Base-by-base conservation (phyloP, 306 rosid genomes). In the Hippophae gyantsensis region DNA sequence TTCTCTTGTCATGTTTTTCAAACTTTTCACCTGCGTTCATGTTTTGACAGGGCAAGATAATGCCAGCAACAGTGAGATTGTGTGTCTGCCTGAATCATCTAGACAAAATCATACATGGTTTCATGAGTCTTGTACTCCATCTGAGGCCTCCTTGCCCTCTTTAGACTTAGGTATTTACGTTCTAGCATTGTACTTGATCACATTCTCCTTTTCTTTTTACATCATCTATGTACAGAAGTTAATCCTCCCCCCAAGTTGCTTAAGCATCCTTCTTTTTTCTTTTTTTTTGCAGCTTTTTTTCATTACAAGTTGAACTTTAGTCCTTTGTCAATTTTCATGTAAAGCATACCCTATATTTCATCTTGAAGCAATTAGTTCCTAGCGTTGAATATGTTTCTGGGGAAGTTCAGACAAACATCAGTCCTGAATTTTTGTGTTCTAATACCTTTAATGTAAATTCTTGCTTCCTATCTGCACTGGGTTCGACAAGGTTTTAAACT, bases 31-130 rank as follows among this genome's bases (percentile, higher is more conserved):
- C 66, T 61, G 65, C 58, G 5, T 56, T 60, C 2, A 8, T 60
- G 55, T 61, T 48, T 65, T 62, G 60, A 61, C 63, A 62, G 74
- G 52, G 46, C 73, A 68, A 54, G 66, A 64, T 57, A 75, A 27
- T 61, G 58, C 69, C 47, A 55, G 26, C 64, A 54, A 54, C 62
- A 63, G 55, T 42, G 74, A 66, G 68, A 40, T 46, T 57, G 23
- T 54, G 48, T 68, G 76, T 66, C 67, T 45, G 69, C 6, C 60
- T 52, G 61, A 63, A 50, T 61, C 73, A 45, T 43, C 60, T 62
- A 54, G 68, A 62, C 46, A 51, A 23, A 27, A 68, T 47, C 78
- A 61, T 65, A 41, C 48, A 43, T 32, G 58, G 6, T 65, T 66
- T 56, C 58, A 48, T 25, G 43, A 63, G 51, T 60, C 67, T 50